These are phyloP conservation scores for Hypericum perforatum DNA, from an alignment of 345 rosid species.

Conservation along the genomic window DNA sequence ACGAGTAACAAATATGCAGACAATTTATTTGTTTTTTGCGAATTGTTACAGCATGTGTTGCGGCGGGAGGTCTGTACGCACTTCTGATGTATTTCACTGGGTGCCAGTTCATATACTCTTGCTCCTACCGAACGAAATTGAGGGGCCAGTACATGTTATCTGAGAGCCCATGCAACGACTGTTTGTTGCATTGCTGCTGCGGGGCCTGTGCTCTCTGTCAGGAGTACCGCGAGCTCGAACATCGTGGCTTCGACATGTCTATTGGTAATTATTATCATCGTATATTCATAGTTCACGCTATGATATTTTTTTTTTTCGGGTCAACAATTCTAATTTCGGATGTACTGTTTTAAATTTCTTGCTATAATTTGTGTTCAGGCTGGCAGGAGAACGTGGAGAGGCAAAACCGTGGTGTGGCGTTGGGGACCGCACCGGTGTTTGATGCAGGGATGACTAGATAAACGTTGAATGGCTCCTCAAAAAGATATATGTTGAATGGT, in stretches of 20 bases:
- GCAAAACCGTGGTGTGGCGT: slow-evolving; percentile 26
- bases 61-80: slow-evolving; percentile 34
- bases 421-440: slow-evolving; percentile 22
- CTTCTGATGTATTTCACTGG: slow-evolving; percentile 32
- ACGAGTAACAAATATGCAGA: neutral
- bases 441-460: slow-evolving; percentile 36
- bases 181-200: slow-evolving; percentile 43
- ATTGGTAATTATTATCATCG: slow-evolving; percentile 10
- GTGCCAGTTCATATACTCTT: slow-evolving; percentile 44
- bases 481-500: no score
- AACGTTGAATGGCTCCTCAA: no score
- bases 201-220: slow-evolving; percentile 56
- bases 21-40: neutral
- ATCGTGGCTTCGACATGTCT: slow-evolving; percentile 49
- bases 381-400: slow-evolving; percentile 72
- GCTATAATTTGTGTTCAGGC: slow-evolving; percentile 16
- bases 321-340: neutral
- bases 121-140: slow-evolving; percentile 49
- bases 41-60: slow-evolving; percentile 36
- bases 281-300: no score
- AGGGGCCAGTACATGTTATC: slow-evolving; percentile 46
- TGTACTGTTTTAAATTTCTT: neutral
- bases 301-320: no score
- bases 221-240: slow-evolving; percentile 47
- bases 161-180: slow-evolving; percentile 44